phyloP scores from a whole-genome alignment of 2,329 filamentous ascomycete genomes.

The Rutstroemia sp. region DNA sequence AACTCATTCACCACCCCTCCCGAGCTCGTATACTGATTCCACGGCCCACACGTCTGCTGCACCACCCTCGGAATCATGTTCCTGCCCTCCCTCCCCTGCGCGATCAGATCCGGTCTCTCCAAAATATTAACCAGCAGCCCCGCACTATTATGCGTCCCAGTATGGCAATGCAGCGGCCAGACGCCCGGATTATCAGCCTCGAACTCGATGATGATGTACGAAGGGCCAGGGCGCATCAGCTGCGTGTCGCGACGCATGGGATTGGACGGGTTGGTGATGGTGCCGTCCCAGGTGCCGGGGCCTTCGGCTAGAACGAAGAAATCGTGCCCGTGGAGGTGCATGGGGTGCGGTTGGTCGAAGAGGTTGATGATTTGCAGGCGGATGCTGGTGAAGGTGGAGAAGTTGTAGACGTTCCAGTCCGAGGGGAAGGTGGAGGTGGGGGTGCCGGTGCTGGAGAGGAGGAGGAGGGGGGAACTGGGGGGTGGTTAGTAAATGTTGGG shows the following conservation, averaged over 20 bases:
- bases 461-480: constrained; percentile 27
- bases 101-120: constrained; percentile 29
- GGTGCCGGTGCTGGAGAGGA: constrained; percentile 36
- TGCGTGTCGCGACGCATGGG: constrained; percentile 46
- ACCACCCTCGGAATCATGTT: constrained; percentile 40
- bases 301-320: constrained; percentile 56
- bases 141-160: constrained; percentile 40
- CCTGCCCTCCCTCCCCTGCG: constrained; percentile 11
- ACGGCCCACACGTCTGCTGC: constrained; percentile 43
- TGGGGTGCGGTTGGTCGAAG: constrained; percentile 48
- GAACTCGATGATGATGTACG: constrained; percentile 38
- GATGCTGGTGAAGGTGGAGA: constrained; percentile 28
- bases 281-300: constrained; percentile 25
- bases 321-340: constrained; percentile 67
- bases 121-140: constrained; percentile 34
- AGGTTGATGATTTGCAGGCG: constrained; percentile 21
- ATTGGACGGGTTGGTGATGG: constrained; percentile 37
- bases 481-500: background rate
- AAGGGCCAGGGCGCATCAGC: constrained; percentile 28
- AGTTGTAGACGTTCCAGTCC: constrained; percentile 45
- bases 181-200: constrained; percentile 44
- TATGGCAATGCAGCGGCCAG: constrained; percentile 45
- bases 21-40: constrained; percentile 40
- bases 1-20: constrained; percentile 41
- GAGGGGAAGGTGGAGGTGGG: constrained; percentile 38